Conservation (phyloP, 176 grass and related monocot species). For the bread wheat (Triticum aestivum) region IWGSC_CS_RefSeq_v2.1 NC_057794.1:489681557-489682056, state of each 20-base stretch:
- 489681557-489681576: slow-evolving; percentile 2
- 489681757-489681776: not conserved
- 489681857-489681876: not conserved
- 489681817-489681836: not conserved
- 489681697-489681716: not conserved
- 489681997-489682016: not conserved
- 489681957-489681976: slow-evolving; percentile 3
- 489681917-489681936: not conserved
- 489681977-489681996: not conserved
- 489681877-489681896: not conserved
- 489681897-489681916: not conserved
- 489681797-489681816: not conserved
- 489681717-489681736: not conserved
- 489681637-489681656: not conserved
- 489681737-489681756: not conserved
- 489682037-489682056: not conserved
- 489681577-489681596: not conserved
- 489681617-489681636: not conserved
- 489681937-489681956: not conserved
- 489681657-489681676: not conserved
- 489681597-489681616: not conserved
- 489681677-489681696: slow-evolving; percentile 3
- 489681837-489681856: not conserved
- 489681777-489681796: slow-evolving; percentile 1
- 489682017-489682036: not conserved